Evolutionary conservation across 2,329 filamentous ascomycete species (phyloP).

Genomic region (Beauveria sp.): DNA sequence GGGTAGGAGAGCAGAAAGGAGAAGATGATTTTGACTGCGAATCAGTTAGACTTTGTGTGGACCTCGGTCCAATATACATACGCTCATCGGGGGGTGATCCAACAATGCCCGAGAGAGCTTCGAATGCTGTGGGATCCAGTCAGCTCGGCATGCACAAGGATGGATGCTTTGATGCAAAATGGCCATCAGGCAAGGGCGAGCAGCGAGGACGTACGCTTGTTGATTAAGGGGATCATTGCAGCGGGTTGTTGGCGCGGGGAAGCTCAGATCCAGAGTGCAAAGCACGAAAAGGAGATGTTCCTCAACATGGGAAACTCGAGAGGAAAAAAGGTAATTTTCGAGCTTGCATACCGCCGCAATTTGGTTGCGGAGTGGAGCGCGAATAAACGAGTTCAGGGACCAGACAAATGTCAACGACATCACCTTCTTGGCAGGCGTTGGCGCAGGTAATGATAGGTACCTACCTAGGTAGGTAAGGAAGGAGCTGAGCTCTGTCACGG

Average conservation of each 20-base stretch:
- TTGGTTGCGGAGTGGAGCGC: conserved; percentile 8
- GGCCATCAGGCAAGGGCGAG: neutral
- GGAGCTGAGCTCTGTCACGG: neutral
- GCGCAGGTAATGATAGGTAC: neutral
- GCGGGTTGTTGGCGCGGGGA: neutral
- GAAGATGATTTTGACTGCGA: conserved; percentile 80
- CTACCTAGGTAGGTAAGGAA: neutral
- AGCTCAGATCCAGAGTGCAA: neutral
- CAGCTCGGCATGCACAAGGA: neutral
- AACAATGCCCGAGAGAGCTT: conserved; percentile 31
- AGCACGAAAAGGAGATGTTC: too few species aligned
- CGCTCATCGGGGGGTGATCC: conserved; percentile 40
- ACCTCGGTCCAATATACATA: conserved; percentile 21
- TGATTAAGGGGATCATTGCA: conserved; percentile 2
- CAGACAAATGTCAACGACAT: neutral
- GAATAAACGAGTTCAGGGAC: neutral
- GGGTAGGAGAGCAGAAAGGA: conserved; percentile 91
- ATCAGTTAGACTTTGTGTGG: neutral
- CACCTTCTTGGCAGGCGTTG: neutral
- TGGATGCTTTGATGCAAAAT: neutral
- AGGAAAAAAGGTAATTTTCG: neutral
- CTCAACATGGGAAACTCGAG: neutral
- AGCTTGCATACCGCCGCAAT: neutral
- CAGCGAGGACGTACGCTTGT: conserved; percentile 6
- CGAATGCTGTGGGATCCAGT: conserved; percentile 31